These are phyloP conservation scores for Heterotrichella gracilis DNA, from an alignment of 352 stramenopile genomes.

Conservation along the genomic window DNA sequence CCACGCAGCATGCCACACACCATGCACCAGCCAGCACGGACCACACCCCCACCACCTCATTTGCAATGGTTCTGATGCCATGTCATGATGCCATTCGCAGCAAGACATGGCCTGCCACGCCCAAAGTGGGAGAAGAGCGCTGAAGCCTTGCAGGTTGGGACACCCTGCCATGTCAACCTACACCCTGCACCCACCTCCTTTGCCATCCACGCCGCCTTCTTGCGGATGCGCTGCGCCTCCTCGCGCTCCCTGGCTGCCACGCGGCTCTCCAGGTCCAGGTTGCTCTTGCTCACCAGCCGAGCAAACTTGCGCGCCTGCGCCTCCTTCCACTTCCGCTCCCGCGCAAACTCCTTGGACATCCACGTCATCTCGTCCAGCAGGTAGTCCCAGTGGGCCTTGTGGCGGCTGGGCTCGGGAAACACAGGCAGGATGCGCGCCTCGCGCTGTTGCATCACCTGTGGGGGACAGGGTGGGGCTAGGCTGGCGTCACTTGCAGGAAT, in stretches of 20 bases:
- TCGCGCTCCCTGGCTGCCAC: slow-evolving; percentile 8
- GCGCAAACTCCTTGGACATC: slow-evolving; percentile 57
- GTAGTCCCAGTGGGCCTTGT: slow-evolving; percentile 19
- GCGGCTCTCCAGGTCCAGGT: not conserved
- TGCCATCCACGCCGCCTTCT: slow-evolving; percentile 15
- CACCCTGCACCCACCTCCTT: too few species aligned
- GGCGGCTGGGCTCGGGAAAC: not conserved
- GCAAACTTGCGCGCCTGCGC: slow-evolving; percentile 22
- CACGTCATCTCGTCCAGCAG: slow-evolving; percentile 31
- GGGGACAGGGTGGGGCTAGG: too few species aligned
- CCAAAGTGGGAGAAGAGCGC: too few species aligned
- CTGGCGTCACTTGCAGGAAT: too few species aligned
- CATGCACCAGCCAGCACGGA: too few species aligned
- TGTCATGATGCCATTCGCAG: too few species aligned
- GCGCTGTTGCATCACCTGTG: too few species aligned
- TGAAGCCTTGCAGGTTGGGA: too few species aligned
- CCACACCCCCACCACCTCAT: slow-evolving; percentile 53
- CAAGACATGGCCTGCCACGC: too few species aligned
- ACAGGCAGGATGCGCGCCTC: too few species aligned
- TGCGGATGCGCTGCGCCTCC: not conserved
- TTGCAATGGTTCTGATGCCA: slow-evolving; percentile 31
- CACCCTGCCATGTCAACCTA: too few species aligned
- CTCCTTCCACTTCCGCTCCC: slow-evolving; percentile 45
- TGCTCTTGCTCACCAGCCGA: slow-evolving; percentile 13
- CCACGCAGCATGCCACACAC: too few species aligned